phyloP scores from a whole-genome alignment of 2,329 filamentous ascomycete genomes.

The Beauveria australis region DNA sequence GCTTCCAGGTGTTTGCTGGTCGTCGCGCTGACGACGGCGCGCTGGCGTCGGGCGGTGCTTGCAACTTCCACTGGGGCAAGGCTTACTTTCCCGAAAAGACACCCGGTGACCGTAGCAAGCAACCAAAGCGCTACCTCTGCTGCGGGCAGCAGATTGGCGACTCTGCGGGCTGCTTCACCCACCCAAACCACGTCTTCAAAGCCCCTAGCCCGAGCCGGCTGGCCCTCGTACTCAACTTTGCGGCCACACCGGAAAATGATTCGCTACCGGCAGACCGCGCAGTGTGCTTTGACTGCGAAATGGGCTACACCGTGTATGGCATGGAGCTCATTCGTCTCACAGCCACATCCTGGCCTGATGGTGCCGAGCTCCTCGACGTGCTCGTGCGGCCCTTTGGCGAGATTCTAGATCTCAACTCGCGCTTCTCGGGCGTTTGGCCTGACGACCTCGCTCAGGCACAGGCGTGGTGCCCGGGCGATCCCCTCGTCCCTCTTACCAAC shows the following conservation, averaged over 20 bases:
- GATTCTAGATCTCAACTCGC: slow-evolving; percentile 82
- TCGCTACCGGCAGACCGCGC: slow-evolving; percentile 45
- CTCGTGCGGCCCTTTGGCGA: slow-evolving; percentile 78
- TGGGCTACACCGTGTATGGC: slow-evolving; percentile 87
- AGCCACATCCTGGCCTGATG: slow-evolving; percentile 76
- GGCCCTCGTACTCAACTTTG: slow-evolving; percentile 71
- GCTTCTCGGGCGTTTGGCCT: slow-evolving; percentile 78
- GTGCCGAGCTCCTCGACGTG: slow-evolving; percentile 69
- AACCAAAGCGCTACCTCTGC: slow-evolving; percentile 63
- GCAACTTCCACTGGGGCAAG: slow-evolving; percentile 74
- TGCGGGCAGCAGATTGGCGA: slow-evolving; percentile 70
- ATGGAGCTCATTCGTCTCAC: slow-evolving; percentile 87
- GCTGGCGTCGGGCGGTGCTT: slow-evolving; percentile 67
- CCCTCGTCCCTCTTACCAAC: slow-evolving; percentile 19
- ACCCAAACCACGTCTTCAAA: slow-evolving; percentile 79
- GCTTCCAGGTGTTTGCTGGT: slow-evolving; percentile 89
- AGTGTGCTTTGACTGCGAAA: slow-evolving; percentile 91
- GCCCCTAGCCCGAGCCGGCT: slow-evolving; percentile 67
- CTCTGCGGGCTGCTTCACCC: slow-evolving; percentile 63
- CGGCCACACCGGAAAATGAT: slow-evolving; percentile 62
- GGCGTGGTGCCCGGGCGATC: slow-evolving; percentile 35
- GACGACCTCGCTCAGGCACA: slow-evolving; percentile 66
- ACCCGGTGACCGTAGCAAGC: slow-evolving; percentile 45
- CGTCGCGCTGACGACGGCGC: slow-evolving; percentile 68
- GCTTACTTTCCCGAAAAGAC: slow-evolving; percentile 50